phyloP scores from a whole-genome alignment of 495 filamentous ascomycete genomes.

The Cercophora samala region DNA sequence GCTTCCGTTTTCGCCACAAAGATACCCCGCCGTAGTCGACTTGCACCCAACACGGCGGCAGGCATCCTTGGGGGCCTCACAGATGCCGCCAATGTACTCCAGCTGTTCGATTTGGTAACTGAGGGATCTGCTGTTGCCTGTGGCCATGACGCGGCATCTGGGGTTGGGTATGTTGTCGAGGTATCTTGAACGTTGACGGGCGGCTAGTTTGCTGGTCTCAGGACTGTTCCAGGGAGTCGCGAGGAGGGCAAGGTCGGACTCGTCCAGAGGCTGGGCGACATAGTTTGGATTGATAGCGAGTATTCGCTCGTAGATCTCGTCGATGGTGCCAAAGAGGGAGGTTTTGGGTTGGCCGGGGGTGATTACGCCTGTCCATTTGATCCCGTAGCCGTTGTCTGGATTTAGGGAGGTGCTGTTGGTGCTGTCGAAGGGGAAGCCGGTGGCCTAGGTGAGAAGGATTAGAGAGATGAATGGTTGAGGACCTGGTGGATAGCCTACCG shows the following conservation, averaged over 20 bases:
- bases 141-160: not conserved
- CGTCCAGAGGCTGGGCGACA: not conserved
- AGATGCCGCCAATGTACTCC: not conserved
- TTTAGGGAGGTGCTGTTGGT: too few species aligned
- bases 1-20: not conserved
- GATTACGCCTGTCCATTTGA: slow-evolving; percentile 1
- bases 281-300: not conserved
- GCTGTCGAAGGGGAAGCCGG: too few species aligned
- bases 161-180: not conserved
- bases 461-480: too few species aligned
- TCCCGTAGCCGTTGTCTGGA: not conserved
- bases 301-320: not conserved
- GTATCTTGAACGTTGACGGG: not conserved
- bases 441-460: too few species aligned
- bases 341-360: not conserved
- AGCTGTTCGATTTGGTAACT: not conserved
- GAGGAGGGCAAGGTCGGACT: too few species aligned
- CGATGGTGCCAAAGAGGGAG: not conserved
- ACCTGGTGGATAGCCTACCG: too few species aligned
- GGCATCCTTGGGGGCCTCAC: not conserved
- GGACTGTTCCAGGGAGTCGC: too few species aligned
- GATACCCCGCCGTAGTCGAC: not conserved
- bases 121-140: not conserved
- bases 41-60: not conserved
- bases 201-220: not conserved